phyloP scores from a whole-genome alignment of 2,329 filamentous ascomycete species.

The Hymenoscyphus occultus region DNA sequence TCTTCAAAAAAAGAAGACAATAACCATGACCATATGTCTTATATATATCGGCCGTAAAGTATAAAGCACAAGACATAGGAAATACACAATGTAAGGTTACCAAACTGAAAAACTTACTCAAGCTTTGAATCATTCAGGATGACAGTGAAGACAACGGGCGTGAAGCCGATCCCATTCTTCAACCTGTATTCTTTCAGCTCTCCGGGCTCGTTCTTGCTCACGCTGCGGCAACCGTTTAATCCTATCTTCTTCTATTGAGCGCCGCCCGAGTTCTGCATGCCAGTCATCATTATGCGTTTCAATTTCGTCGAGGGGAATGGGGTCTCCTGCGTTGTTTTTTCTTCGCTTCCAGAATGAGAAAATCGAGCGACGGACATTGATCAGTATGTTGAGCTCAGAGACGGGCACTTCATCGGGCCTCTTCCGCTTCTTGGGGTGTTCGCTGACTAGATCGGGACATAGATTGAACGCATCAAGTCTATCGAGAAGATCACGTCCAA shows the following conservation, averaged over 20 bases:
- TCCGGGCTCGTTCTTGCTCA: background rate
- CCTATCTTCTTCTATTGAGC: background rate
- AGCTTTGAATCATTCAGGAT: background rate
- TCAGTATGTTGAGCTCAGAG: background rate
- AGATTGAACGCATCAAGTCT: slow-evolving; percentile 15
- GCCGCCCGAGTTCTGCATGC: background rate
- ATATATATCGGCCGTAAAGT: too few relatives aligned
- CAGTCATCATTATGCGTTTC: background rate
- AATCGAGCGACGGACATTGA: background rate
- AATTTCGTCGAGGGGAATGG: background rate
- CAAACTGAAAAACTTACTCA: too few relatives aligned
- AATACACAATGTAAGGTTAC: too few relatives aligned
- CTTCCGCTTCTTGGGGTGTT: background rate
- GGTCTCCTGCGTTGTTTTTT: background rate
- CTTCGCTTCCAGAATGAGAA: background rate
- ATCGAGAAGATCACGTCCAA: slow-evolving; percentile 15
- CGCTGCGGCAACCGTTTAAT: background rate
- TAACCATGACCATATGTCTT: too few relatives aligned
- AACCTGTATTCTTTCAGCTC: background rate
- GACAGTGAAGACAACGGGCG: background rate
- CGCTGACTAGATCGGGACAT: background rate
- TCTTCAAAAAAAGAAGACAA: too few relatives aligned
- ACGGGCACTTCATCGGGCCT: background rate
- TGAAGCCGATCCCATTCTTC: background rate
- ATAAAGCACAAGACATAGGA: too few relatives aligned